Evolutionary conservation across 2,329 filamentous ascomycete species (phyloP), one percentile per base, ranked within the genome.

Genomic region (Monosporascus sp.): DNA sequence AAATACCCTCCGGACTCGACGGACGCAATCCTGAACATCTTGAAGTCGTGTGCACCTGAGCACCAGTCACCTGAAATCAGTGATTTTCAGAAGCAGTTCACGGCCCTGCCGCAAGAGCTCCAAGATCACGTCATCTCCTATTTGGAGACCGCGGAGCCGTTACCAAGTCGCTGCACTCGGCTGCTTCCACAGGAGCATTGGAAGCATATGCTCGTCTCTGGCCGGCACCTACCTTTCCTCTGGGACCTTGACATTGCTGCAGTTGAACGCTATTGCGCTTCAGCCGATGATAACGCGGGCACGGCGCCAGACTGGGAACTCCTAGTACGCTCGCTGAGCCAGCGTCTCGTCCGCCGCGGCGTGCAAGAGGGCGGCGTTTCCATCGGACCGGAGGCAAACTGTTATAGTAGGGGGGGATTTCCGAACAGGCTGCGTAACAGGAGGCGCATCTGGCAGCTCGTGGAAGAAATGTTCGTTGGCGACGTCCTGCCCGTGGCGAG

Each of bases 401-500:
- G 5, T 35, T 14, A 35, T 14, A 14, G 1, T 14, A 35, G 31
- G 4, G 1, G 31, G 11, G 11, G 14, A 2, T 9, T 60, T 1
- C 55, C 62, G 0, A 50, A 50, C 7, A 57, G 62, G 6, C 50
- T 61, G 37, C 56, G 57, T 2, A 64, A 61, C 36, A 50, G 60
- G 1, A 48, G 58, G 22, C 56, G 59, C 5, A 59, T 62, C 4
- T 64, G 59, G 60, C 54, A 59, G 48, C 36, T 64, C 15, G 50
- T 58, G 3, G 57, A 59, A 27, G 59, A 62, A 35, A 62, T 62
- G 59, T 60, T 51, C 15, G 59, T 62, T 5, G 56, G 60, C n/a
- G 57, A 63, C 45, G 37, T 58, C 7, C 39, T 60, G 41, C 53
- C 57, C 5, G 50, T 55, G 24, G 37, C 37, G 22, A 38, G 52